phyloP scores from a whole-genome alignment of 805 yeast genomes.

The Jamesozyma rosinii region DNA sequence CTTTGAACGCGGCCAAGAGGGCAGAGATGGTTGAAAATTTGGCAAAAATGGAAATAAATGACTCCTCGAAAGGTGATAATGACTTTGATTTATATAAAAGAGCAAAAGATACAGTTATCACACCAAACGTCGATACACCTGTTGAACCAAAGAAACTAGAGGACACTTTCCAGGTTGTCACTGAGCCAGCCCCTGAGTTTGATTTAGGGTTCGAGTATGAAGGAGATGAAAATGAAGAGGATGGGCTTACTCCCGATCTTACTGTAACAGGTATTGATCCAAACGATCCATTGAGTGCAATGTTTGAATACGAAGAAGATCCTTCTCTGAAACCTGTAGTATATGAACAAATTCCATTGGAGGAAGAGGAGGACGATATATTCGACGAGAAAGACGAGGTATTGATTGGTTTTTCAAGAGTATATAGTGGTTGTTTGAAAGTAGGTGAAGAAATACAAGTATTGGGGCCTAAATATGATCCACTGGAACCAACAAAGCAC shows the following conservation, averaged over 20 bases:
- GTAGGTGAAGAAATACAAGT: slow-evolving; percentile 70
- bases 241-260: slow-evolving; percentile 18
- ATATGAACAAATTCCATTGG: slow-evolving; percentile 27
- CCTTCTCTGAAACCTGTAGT: slow-evolving; percentile 33
- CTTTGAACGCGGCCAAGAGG: slow-evolving; percentile 56
- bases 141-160: slow-evolving; percentile 3
- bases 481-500: slow-evolving; percentile 48
- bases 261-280: slow-evolving; percentile 30
- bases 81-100: slow-evolving; percentile 17
- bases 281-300: slow-evolving; percentile 28
- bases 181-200: slow-evolving; percentile 21
- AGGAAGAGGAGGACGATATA: slow-evolving; percentile 40
- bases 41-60: slow-evolving; percentile 12
- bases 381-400: slow-evolving; percentile 49
- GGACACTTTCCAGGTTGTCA: slow-evolving; percentile 16
- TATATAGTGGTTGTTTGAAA: slow-evolving; percentile 73
- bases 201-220: slow-evolving; percentile 24
- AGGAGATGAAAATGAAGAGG: slow-evolving; percentile 9
- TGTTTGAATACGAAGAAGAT: slow-evolving; percentile 47
- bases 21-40: slow-evolving; percentile 32
- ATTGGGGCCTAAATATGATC: slow-evolving; percentile 82
- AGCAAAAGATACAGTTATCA: slow-evolving; percentile 21
- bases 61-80: slow-evolving; percentile 7
- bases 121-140: slow-evolving; percentile 17
- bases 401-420: slow-evolving; percentile 78